These are phyloP conservation scores for Linnemannia elongata DNA, from an alignment of 192 early-diverging fungal genomes.

Conservation along the genomic window DNA sequence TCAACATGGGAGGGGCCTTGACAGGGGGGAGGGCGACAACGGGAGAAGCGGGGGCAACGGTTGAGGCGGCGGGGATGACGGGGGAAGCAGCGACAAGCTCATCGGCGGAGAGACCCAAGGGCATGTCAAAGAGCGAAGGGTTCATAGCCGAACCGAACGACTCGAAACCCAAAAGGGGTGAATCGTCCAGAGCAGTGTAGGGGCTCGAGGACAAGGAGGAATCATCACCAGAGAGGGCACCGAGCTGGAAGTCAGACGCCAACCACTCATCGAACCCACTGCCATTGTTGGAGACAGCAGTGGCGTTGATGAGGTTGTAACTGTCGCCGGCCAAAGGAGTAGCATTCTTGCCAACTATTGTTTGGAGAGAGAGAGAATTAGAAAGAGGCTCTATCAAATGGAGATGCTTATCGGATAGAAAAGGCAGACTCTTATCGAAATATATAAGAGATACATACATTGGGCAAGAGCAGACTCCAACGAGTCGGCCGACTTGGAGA, in stretches of 20 bases:
- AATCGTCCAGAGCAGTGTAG: constrained; percentile 46
- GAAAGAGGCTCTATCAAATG: not conserved
- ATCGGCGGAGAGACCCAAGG: constrained; percentile 7
- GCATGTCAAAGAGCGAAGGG: constrained; percentile 46
- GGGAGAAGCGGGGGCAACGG: constrained; percentile 1
- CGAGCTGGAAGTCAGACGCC: constrained; percentile 52
- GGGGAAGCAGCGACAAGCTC: not conserved
- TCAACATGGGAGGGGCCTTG: constrained; percentile 30
- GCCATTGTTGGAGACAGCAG: constrained; percentile 30
- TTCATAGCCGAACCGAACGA: constrained; percentile 24
- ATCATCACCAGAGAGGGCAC: constrained; percentile 33
- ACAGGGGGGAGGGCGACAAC: not conserved
- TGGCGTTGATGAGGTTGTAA: constrained; percentile 15
- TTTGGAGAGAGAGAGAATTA: not conserved
- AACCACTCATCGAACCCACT: constrained; percentile 53
- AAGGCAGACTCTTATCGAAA: not conserved
- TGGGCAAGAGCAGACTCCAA: constrained; percentile 54
- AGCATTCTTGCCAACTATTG: constrained; percentile 39
- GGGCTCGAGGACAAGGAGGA: constrained; percentile 49
- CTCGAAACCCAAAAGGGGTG: constrained; percentile 45
- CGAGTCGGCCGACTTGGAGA: constrained; percentile 46
- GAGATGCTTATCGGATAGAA: not conserved
- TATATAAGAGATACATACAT: constrained; percentile 28
- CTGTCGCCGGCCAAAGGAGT: constrained; percentile 21
- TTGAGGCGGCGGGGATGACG: not conserved